Percentiles rank a stretch among this genome's conserved stretches.
Evolutionary conservation across 176 grass and related monocot species (phyloP).

Genomic region (Oryza longistaminata): DNA sequence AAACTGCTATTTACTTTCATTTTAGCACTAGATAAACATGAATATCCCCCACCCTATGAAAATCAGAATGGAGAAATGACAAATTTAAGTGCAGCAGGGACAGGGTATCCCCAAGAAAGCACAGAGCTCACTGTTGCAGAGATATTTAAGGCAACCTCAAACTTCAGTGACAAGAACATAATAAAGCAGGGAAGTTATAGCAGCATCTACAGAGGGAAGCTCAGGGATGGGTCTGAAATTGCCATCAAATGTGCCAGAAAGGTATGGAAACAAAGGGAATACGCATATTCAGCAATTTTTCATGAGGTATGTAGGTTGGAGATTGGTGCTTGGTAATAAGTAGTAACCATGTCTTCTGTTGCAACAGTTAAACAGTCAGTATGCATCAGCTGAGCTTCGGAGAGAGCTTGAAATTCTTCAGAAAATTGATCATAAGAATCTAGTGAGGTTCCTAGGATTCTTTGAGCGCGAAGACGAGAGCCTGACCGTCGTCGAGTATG

Average conservation of each 20-base stretch:
- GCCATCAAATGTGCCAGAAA: constrained; percentile 38
- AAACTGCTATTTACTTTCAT: background rate
- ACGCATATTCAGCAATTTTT: background rate
- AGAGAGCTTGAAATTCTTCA: constrained; percentile 40
- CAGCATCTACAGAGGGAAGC: constrained; percentile 41
- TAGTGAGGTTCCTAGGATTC: constrained; percentile 41
- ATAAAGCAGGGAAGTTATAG: constrained; percentile 25
- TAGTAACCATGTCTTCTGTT: background rate
- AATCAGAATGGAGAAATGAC: background rate
- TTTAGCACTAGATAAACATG: background rate
- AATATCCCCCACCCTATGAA: background rate
- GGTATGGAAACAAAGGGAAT: background rate
- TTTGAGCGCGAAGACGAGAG: constrained; percentile 12
- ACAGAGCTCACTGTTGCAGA: constrained; percentile 24
- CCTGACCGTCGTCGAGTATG: constrained; percentile 25
- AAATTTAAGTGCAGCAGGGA: constrained; percentile 25
- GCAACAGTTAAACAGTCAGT: constrained; percentile 10
- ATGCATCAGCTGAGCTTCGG: constrained; percentile 23
- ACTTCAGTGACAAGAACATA: constrained; percentile 48
- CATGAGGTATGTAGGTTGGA: background rate
- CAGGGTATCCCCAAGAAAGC: constrained; percentile 15
- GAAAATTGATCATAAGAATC: constrained; percentile 43
- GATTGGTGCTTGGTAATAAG: no score
- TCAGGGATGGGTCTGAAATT: constrained; percentile 35
- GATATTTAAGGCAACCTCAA: constrained; percentile 38